Percentiles rank a stretch among this genome's conserved stretches.
Evolutionary conservation across 768 basidiomycete species (phyloP).

Genomic region (Termitomyces titanicus): DNA sequence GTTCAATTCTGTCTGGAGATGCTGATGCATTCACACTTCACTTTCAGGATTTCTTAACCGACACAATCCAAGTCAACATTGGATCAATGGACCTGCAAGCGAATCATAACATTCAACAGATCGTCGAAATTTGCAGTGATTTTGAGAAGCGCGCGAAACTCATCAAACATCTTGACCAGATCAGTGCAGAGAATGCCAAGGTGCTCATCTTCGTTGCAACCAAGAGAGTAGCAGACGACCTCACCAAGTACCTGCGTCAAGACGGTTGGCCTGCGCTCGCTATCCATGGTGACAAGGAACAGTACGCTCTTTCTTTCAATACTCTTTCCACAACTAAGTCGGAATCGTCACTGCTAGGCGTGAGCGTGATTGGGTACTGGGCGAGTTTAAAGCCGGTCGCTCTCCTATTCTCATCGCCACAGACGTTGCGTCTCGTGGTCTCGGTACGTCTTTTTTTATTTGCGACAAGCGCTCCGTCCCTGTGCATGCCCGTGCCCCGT

Average conservation of each 20-base stretch:
- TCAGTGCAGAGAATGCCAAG: slow-evolving; percentile 95
- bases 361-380: slow-evolving; percentile 98
- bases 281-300: slow-evolving; percentile 99
- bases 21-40: background rate
- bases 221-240: slow-evolving; percentile 96
- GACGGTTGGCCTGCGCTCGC: slow-evolving; percentile 99
- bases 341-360: slow-evolving; percentile 44
- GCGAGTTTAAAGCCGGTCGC: slow-evolving; percentile 97
- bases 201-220: slow-evolving; percentile 98
- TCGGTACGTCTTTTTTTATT: slow-evolving; percentile 83
- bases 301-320: slow-evolving; percentile 47
- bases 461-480: slow-evolving; percentile 43
- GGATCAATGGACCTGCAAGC: slow-evolving; percentile 98
- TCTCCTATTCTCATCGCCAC: slow-evolving; percentile 98
- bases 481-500: slow-evolving; percentile 22
- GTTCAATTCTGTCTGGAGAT: background rate
- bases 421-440: slow-evolving; percentile 98
- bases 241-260: slow-evolving; percentile 95
- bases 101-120: slow-evolving; percentile 96
- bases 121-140: slow-evolving; percentile 95
- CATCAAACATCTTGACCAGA: slow-evolving; percentile 95
- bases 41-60: slow-evolving; percentile 84
- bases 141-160: slow-evolving; percentile 96
- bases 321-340: background rate
- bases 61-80: slow-evolving; percentile 98